Conservation (phyloP, 2,329 filamentous ascomycete species). For the Colletotrichum somersetense region DNA sequence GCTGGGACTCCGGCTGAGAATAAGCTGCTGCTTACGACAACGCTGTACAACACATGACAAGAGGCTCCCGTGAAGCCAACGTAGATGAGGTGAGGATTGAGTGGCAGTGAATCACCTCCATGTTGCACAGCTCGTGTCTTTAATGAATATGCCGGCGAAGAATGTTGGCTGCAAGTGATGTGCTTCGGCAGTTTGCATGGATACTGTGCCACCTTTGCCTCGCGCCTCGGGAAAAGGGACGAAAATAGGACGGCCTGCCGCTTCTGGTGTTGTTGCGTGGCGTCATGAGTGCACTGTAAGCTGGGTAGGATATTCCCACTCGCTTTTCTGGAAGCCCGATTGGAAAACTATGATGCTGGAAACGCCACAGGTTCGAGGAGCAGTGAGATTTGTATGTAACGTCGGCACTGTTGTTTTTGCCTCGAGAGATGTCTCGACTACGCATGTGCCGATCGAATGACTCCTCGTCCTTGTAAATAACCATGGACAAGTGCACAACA, state of each 20-base stretch:
- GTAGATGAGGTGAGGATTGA: slow-evolving; percentile 21
- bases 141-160: neutral
- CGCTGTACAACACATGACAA: slow-evolving; percentile 6
- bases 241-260: slow-evolving; percentile 1
- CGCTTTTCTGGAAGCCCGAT: neutral
- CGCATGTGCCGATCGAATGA: neutral
- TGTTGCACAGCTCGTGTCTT: neutral
- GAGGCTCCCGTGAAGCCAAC: neutral
- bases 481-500: neutral
- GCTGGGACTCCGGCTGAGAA: neutral
- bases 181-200: slow-evolving; percentile 9
- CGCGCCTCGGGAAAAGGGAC: neutral
- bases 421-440: neutral
- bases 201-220: neutral
- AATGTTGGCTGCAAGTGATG: neutral
- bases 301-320: neutral
- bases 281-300: neutral
- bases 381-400: neutral
- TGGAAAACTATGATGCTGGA: neutral
- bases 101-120: neutral
- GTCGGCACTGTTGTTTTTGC: neutral
- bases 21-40: slow-evolving; percentile 3
- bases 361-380: neutral
- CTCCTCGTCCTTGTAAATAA: neutral
- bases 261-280: neutral